These are phyloP conservation scores for Kwoniella bestiolae DNA, from an alignment of 768 basidiomycete genomes.

Conservation along the genomic window DNA sequence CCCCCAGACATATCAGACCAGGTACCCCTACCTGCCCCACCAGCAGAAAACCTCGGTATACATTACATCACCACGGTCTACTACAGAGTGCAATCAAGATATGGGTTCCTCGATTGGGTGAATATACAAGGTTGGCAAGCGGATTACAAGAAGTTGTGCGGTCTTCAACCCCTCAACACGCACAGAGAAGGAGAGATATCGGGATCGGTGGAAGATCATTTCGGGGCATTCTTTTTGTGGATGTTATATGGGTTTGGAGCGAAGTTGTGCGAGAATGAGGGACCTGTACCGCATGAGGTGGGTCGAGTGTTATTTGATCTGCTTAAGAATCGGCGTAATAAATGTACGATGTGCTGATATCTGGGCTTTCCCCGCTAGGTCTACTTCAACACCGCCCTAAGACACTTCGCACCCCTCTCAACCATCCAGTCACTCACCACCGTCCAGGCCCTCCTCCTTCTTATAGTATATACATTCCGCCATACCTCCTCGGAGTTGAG, in stretches of 20 bases:
- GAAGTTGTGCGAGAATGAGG: constrained; percentile 11
- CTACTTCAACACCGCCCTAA: constrained; percentile 6
- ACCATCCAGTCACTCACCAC: constrained; percentile 7
- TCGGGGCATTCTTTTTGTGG: constrained; percentile 15
- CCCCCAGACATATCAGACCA: background rate
- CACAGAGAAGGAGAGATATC: background rate
- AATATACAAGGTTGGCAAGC: constrained; percentile 13
- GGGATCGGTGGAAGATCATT: constrained; percentile 2
- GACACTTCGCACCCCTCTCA: constrained; percentile 4
- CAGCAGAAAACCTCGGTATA: constrained; percentile 3
- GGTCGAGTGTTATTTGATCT: no score
- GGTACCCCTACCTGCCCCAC: background rate
- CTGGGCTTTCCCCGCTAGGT: no score
- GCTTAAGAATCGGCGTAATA: no score
- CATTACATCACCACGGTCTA: constrained; percentile 18
- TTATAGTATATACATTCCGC: constrained; percentile 14
- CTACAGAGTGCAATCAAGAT: constrained; percentile 12
- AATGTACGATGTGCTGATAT: no score
- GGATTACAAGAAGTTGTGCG: background rate
- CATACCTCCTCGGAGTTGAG: constrained; percentile 17
- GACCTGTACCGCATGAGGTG: constrained; percentile 7
- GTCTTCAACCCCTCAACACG: background rate
- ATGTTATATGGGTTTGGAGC: constrained; percentile 16
- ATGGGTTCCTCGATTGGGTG: constrained; percentile 16
- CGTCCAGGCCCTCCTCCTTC: constrained; percentile 10